These are phyloP conservation scores for Dactylellina haptotyla DNA, from an alignment of 2,329 filamentous ascomycete species.

Conservation along the genomic window DNA sequence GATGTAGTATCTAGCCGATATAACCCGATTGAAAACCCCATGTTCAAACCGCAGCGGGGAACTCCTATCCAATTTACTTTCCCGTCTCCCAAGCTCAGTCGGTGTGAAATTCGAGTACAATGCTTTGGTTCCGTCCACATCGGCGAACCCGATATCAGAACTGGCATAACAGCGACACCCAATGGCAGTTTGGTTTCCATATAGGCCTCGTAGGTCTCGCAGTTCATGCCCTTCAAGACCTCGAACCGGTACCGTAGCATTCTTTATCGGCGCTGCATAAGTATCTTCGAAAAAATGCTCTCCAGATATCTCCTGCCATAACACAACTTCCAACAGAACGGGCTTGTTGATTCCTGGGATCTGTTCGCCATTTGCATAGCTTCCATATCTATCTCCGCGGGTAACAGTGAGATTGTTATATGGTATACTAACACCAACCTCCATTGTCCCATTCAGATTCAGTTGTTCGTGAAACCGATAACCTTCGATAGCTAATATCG, in stretches of 20 bases:
- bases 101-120: conserved; percentile 11
- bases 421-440: background rate
- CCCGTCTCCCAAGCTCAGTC: background rate
- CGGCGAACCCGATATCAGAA: conserved; percentile 13
- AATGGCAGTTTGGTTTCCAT: background rate
- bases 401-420: background rate
- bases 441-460: background rate
- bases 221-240: background rate
- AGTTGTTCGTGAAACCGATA: background rate
- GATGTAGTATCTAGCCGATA: background rate
- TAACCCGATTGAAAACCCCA: background rate
- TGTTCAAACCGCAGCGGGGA: background rate
- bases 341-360: background rate
- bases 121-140: background rate
- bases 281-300: background rate
- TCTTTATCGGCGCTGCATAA: background rate
- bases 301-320: background rate
- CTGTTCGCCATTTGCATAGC: background rate
- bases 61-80: too few relatives aligned
- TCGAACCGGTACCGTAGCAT: background rate
- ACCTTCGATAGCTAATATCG: background rate
- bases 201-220: background rate
- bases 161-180: conserved; percentile 21
- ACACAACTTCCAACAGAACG: background rate
- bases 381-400: background rate